These are phyloP conservation scores for Scedosporium boydii DNA, from an alignment of 2,329 filamentous ascomycete species.

Conservation along the genomic window DNA sequence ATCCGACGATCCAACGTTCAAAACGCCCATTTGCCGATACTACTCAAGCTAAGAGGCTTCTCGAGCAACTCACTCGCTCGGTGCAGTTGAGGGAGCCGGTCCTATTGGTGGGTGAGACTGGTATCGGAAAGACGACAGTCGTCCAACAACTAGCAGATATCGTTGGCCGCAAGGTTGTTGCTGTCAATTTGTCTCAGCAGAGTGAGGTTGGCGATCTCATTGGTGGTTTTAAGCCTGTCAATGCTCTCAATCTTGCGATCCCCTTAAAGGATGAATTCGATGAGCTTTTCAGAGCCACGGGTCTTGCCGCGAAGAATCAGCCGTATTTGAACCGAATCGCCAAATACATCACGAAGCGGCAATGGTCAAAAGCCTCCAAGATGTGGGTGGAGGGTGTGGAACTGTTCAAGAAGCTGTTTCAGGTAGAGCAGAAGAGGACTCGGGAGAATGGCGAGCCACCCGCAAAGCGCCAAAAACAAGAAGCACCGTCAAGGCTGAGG, in stretches of 20 bases:
- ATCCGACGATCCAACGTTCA: constrained; percentile 37
- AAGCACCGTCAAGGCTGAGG: constrained; percentile 49
- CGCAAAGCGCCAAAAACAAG: constrained; percentile 35
- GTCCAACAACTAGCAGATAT: constrained; percentile 84
- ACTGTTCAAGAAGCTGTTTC: constrained; percentile 68
- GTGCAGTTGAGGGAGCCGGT: constrained; percentile 80
- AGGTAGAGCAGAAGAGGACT: constrained; percentile 49
- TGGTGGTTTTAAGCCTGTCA: constrained; percentile 94
- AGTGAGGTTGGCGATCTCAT: constrained; percentile 94
- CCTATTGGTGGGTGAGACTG: constrained; percentile 94
- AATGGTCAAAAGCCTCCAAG: constrained; percentile 80
- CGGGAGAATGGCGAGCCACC: constrained; percentile 4
- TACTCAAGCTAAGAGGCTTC: constrained; percentile 68
- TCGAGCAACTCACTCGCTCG: constrained; percentile 82
- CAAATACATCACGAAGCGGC: constrained; percentile 69
- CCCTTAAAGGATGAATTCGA: constrained; percentile 93
- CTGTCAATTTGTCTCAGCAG: constrained; percentile 95
- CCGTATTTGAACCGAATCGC: constrained; percentile 73
- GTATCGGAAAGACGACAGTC: constrained; percentile 95
- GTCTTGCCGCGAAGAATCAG: constrained; percentile 77
- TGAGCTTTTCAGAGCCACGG: constrained; percentile 73
- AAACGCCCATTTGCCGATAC: constrained; percentile 78
- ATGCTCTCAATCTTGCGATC: constrained; percentile 75
- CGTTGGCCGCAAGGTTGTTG: constrained; percentile 76
- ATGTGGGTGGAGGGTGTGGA: constrained; percentile 83